Conservation (phyloP, 352 stramenopile species). For the Saprolegnia parasitica region DNA sequence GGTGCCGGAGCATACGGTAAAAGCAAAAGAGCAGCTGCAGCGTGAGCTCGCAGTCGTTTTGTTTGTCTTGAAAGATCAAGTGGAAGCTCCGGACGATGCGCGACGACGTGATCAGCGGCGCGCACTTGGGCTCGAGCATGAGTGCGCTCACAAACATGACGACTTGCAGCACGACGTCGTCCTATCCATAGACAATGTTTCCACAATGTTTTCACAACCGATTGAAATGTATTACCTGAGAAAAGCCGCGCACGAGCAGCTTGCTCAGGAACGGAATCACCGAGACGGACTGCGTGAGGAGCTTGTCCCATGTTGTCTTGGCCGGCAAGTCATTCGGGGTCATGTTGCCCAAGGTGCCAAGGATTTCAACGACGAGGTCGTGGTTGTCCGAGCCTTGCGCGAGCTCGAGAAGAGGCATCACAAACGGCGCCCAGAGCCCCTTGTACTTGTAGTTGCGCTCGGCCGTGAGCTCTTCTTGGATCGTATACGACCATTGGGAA, state of each 20-base stretch:
- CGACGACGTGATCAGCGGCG: constrained; percentile 65
- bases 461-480: constrained; percentile 83
- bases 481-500: constrained; percentile 86
- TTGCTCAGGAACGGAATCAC: constrained; percentile 88
- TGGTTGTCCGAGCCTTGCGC: constrained; percentile 83
- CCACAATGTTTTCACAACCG: not conserved
- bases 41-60: constrained; percentile 81
- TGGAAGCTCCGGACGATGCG: constrained; percentile 70
- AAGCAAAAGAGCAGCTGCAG: constrained; percentile 77
- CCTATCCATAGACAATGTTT: constrained; percentile 32
- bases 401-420: constrained; percentile 86
- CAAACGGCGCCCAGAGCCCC: constrained; percentile 88
- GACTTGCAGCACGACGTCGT: constrained; percentile 90
- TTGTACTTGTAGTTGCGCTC: constrained; percentile 89
- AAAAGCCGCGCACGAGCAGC: constrained; percentile 89
- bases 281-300: constrained; percentile 80
- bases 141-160: constrained; percentile 81
- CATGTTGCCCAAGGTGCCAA: constrained; percentile 91
- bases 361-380: constrained; percentile 90
- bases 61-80: constrained; percentile 79
- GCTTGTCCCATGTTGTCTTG: constrained; percentile 85
- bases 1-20: constrained; percentile 67
- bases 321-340: constrained; percentile 85
- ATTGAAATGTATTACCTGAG: constrained; percentile 36
- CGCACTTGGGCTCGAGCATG: constrained; percentile 79